A percentile compares a stretch with the other conserved stretches of the same genome.
Conservation (phyloP, 2,329 filamentous ascomycete genomes). For the Boeremia lycopersici region DNA sequence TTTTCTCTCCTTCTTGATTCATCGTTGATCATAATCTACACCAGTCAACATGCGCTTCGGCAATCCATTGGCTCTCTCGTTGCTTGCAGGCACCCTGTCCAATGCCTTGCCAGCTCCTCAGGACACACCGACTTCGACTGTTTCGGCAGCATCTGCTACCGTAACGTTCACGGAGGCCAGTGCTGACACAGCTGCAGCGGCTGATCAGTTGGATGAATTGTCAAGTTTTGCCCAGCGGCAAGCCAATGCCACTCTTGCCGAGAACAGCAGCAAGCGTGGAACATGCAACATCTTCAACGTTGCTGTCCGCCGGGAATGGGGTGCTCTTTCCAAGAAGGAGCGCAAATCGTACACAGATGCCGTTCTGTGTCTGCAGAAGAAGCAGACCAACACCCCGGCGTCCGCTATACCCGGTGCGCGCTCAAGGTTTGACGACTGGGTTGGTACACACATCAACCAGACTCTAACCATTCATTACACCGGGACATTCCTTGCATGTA, state of each 20-base stretch:
- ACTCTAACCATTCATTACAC: constrained; percentile 45
- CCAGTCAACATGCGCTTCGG: constrained; percentile 34
- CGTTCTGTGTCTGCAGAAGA: constrained; percentile 42
- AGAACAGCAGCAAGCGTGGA: constrained; percentile 28
- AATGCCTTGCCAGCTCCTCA: constrained; percentile 33
- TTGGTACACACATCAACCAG: constrained; percentile 46
- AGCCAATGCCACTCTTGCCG: constrained; percentile 22
- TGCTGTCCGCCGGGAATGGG: constrained; percentile 38
- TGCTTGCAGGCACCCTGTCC: constrained; percentile 32
- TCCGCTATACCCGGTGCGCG: constrained; percentile 37
- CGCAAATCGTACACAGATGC: constrained; percentile 46
- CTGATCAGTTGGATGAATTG: constrained; percentile 32
- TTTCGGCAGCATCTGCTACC: constrained; percentile 13
- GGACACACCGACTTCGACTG: constrained; percentile 12
- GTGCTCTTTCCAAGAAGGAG: constrained; percentile 30
- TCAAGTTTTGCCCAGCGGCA: constrained; percentile 27
- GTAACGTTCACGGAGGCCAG: constrained; percentile 24
- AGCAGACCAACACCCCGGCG: constrained; percentile 36
- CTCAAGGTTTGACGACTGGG: constrained; percentile 46
- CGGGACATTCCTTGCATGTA: constrained; percentile 29
- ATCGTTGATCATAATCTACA: neutral
- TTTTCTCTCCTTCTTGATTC: neutral
- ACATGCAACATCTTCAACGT: constrained; percentile 33
- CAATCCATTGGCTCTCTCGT: constrained; percentile 27
- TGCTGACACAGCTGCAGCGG: constrained; percentile 28